Evolutionary conservation across 148 eudicot species (phyloP).

Genomic region (Selenicereus undatus): DNA sequence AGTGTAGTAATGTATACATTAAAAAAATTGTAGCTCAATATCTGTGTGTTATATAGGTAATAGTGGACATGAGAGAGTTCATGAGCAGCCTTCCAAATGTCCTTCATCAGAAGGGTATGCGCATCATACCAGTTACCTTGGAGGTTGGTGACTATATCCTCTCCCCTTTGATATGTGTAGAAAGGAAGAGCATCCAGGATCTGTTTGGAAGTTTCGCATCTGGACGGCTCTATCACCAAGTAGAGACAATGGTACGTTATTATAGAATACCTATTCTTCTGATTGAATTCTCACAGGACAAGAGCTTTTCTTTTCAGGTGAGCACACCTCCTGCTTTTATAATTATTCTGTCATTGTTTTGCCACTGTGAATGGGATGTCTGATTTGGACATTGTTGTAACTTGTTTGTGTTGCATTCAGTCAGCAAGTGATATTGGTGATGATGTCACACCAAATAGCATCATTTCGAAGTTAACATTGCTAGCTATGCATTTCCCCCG

Average conservation of each 20-base stretch:
- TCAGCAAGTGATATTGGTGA: constrained; percentile 92
- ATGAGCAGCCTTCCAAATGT: constrained; percentile 99
- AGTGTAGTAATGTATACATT: not conserved
- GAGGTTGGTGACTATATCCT: constrained; percentile 99
- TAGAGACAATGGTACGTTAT: constrained; percentile 90
- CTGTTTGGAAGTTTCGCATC: constrained; percentile 92
- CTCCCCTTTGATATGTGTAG: constrained; percentile 90
- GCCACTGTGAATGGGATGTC: not conserved
- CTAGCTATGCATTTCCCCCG: constrained; percentile 96
- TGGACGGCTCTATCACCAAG: constrained; percentile 91
- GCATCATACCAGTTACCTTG: constrained; percentile 85
- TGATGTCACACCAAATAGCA: constrained; percentile 82
- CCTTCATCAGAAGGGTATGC: constrained; percentile 97
- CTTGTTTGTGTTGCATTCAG: constrained; percentile 34
- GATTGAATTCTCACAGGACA: constrained; percentile 97
- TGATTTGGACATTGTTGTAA: not conserved
- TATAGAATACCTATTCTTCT: constrained; percentile 88
- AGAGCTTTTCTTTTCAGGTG: constrained; percentile 99
- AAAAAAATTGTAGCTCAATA: not conserved
- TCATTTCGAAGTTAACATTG: constrained; percentile 88
- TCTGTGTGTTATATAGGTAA: constrained; percentile 45
- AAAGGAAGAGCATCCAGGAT: constrained; percentile 96
- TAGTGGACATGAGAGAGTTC: constrained; percentile 99
- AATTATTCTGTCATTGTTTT: not conserved
- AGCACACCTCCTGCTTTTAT: not conserved